phyloP scores from a whole-genome alignment of 805 yeast genomes.

The Ogataea salicorniae region DNA sequence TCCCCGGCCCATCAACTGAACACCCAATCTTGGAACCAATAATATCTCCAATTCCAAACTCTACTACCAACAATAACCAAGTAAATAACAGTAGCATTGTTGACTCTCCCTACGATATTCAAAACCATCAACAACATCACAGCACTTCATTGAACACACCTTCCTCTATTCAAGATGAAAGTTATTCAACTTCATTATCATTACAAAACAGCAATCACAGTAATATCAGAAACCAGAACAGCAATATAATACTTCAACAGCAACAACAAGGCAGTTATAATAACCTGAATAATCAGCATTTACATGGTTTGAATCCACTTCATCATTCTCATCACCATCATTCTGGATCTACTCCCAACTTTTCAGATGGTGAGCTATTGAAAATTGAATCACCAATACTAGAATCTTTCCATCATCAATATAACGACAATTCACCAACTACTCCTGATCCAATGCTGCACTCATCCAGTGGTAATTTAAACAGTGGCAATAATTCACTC shows the following conservation, averaged over 20 bases:
- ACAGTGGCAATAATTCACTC: no score
- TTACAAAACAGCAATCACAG: slow-evolving; percentile 1
- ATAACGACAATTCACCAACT: no score
- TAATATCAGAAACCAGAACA: slow-evolving; percentile 6
- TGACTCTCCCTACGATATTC: no score
- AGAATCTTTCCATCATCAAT: no score
- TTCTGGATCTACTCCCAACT: no score
- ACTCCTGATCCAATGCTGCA: no score
- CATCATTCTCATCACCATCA: no score
- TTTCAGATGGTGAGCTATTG: no score
- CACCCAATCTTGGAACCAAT: slow-evolving; percentile 35
- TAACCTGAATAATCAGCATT: neutral
- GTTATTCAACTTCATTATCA: neutral
- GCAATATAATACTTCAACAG: slow-evolving; percentile 3
- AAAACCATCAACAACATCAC: slow-evolving; percentile 31
- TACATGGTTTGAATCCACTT: no score
- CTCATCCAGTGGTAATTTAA: no score
- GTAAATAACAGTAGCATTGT: no score
- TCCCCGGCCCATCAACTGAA: slow-evolving; percentile 34
- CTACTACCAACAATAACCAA: slow-evolving; percentile 35
- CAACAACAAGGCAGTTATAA: slow-evolving; percentile 3
- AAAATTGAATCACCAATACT: no score
- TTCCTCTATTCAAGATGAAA: slow-evolving; percentile 14
- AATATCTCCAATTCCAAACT: slow-evolving; percentile 13
- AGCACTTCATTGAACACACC: neutral